Percentiles rank a stretch among this genome's conserved stretches.
phyloP scores from a whole-genome alignment of 2,329 filamentous ascomycete genomes.

The Aspergillus glaucus region DNA sequence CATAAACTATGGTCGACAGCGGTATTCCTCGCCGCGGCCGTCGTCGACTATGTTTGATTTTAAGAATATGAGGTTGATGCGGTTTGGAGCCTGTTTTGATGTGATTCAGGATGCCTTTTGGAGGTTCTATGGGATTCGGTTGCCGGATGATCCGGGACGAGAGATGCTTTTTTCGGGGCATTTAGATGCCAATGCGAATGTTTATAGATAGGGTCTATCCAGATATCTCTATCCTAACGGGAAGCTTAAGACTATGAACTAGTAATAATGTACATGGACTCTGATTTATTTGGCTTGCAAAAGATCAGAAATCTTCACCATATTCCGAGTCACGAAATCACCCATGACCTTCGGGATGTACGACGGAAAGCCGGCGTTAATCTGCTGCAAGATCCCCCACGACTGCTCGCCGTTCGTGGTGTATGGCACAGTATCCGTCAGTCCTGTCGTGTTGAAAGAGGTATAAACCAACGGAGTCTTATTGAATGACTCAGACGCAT shows the following conservation, averaged over 20 bases:
- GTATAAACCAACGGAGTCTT: not conserved
- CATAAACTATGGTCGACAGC: conserved; percentile 25
- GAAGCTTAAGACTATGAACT: no score
- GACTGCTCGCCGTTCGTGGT: not conserved
- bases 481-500: not conserved
- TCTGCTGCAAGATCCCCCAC: not conserved
- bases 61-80: conserved; percentile 15
- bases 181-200: not conserved
- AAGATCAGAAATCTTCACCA: not conserved
- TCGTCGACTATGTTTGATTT: conserved; percentile 27
- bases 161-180: conserved; percentile 10
- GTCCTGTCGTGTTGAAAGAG: not conserved
- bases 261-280: no score
- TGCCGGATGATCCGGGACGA: conserved; percentile 15
- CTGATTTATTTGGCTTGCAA: no score
- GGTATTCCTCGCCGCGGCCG: conserved; percentile 17
- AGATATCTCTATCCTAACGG: no score
- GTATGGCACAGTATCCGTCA: not conserved
- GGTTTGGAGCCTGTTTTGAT: conserved; percentile 26
- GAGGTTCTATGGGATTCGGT: conserved; percentile 13
- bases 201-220: no score
- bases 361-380: not conserved
- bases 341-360: not conserved
- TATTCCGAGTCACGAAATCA: not conserved
- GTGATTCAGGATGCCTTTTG: conserved; percentile 20